These are phyloP conservation scores for Malassezia caprae DNA, from an alignment of 1,284 basidiomycete species.

Conservation along the genomic window DNA sequence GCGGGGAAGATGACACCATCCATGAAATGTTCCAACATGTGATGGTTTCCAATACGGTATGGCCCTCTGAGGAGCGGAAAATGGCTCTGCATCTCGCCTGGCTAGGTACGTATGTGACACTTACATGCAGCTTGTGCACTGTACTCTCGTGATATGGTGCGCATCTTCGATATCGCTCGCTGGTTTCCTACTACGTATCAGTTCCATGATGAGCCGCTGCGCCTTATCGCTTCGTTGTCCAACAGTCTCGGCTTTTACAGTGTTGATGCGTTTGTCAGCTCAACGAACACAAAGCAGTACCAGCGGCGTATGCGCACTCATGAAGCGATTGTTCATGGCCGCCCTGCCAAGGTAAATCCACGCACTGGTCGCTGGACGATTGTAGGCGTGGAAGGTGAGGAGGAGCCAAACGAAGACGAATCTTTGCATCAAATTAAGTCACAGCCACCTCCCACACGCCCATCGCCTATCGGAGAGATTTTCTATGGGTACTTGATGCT, in stretches of 20 bases:
- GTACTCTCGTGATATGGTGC: conserved; percentile 28
- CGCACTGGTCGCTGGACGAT: conserved; percentile 20
- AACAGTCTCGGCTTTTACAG: conserved; percentile 34
- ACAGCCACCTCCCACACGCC: conserved; percentile 19
- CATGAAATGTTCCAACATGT: conserved; percentile 66
- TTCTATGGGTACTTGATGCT: conserved; percentile 82
- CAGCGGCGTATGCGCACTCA: conserved; percentile 31
- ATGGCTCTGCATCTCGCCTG: conserved; percentile 28
- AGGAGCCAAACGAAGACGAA: conserved; percentile 4
- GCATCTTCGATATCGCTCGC: conserved; percentile 24
- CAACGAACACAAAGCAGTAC: conserved; percentile 29
- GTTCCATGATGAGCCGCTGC: conserved; percentile 37
- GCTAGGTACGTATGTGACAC: conserved; percentile 19
- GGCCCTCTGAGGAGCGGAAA: conserved; percentile 29
- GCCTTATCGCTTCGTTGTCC: conserved; percentile 26
- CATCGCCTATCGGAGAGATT: conserved; percentile 59
- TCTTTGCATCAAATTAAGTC: not conserved
- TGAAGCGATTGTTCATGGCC: conserved; percentile 29
- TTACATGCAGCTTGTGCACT: conserved; percentile 26
- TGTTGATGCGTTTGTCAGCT: conserved; percentile 23
- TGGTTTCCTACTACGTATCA: conserved; percentile 31
- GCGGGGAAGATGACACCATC: conserved; percentile 54
- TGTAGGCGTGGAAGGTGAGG: conserved; percentile 28
- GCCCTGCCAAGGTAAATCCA: conserved; percentile 10
- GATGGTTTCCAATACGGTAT: conserved; percentile 51